phyloP scores from a whole-genome alignment of 2,329 filamentous ascomycete species.

The Penicillium sp. region DNA sequence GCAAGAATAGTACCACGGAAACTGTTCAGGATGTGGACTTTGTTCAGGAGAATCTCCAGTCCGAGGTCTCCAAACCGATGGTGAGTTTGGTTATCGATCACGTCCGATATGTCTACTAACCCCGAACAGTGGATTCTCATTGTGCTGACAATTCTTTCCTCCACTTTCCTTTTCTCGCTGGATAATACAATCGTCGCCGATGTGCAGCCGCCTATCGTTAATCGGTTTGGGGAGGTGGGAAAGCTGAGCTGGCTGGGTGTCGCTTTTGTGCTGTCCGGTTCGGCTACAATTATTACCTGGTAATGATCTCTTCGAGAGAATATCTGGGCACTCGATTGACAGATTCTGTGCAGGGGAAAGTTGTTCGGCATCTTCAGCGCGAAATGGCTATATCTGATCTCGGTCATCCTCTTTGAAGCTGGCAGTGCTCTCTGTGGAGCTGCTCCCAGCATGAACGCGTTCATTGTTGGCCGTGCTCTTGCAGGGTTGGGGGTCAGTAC shows the following conservation, averaged over 20 bases:
- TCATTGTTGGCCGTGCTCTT: constrained; percentile 46
- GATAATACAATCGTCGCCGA: constrained; percentile 54
- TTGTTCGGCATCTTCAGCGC: constrained; percentile 45
- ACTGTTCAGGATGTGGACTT: constrained; percentile 6
- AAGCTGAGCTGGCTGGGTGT: constrained; percentile 47
- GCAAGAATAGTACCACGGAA: neutral
- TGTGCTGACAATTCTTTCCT: constrained; percentile 34
- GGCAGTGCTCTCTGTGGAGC: constrained; percentile 44
- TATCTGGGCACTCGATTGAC: neutral
- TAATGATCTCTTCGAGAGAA: constrained; percentile 12
- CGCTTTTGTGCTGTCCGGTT: constrained; percentile 44
- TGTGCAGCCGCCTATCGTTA: constrained; percentile 45
- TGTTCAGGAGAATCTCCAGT: constrained; percentile 11
- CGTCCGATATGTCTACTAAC: neutral
- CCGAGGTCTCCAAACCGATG: constrained; percentile 7
- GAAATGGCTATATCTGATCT: constrained; percentile 43
- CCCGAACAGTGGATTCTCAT: constrained; percentile 17
- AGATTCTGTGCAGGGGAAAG: constrained; percentile 34
- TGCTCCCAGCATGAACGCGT: constrained; percentile 44
- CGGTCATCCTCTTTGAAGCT: constrained; percentile 30
- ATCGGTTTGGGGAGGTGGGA: constrained; percentile 36
- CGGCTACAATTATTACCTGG: constrained; percentile 39
- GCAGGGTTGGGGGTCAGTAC: constrained; percentile 34
- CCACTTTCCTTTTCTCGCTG: constrained; percentile 37
- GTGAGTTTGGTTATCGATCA: constrained; percentile 1